Evolutionary conservation across 305 asterid species (phyloP).

Genomic region (Plantago lanceolata): DNA sequence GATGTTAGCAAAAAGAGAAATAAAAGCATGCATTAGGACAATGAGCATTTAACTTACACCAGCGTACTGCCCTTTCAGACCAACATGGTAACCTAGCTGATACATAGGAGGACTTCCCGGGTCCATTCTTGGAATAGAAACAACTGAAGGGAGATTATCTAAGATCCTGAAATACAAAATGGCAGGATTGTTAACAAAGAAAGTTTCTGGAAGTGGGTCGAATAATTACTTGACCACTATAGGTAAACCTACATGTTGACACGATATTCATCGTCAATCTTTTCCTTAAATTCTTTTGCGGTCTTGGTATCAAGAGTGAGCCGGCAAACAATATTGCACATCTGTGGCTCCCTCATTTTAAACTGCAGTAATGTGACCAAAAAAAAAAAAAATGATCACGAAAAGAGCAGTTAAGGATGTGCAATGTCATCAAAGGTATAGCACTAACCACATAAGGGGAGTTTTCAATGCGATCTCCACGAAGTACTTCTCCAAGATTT

Average conservation of each 20-base stretch:
- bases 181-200: constrained; percentile 15
- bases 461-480: constrained; percentile 80
- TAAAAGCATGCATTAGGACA: constrained; percentile 8
- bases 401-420: constrained; percentile 3
- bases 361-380: constrained; percentile 45
- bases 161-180: constrained; percentile 52
- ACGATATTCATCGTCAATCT: constrained; percentile 68
- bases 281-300: constrained; percentile 68
- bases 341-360: constrained; percentile 79
- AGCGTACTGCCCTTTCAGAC: constrained; percentile 68
- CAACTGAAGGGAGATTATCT: constrained; percentile 81
- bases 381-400: constrained; percentile 20
- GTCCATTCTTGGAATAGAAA: constrained; percentile 60
- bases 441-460: constrained; percentile 55
- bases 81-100: constrained; percentile 68
- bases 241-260: constrained; percentile 60
- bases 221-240: no score
- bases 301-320: constrained; percentile 49
- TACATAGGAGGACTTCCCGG: constrained; percentile 61
- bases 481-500: constrained; percentile 84
- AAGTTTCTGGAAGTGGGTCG: background rate
- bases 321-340: constrained; percentile 63
- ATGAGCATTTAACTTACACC: constrained; percentile 51
- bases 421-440: constrained; percentile 18
- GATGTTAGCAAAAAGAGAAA: constrained; percentile 16